phyloP scores from a whole-genome alignment of 805 yeast genomes.

The Candida khao-thaluensis region DNA sequence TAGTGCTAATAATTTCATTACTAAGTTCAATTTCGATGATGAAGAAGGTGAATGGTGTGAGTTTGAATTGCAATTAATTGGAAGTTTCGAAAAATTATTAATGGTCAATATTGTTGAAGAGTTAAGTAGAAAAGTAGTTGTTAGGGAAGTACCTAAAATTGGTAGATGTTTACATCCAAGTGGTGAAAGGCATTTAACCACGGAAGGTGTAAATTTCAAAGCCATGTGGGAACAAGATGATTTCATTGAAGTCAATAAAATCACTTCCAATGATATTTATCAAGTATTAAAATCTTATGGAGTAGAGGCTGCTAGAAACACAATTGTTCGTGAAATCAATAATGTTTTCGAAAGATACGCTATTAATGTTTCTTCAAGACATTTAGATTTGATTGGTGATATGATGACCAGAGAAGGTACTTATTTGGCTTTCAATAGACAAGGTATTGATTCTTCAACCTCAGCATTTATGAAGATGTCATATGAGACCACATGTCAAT shows the following conservation, averaged over 20 bases:
- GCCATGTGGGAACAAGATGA: slow-evolving; percentile 99
- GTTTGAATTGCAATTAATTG: slow-evolving; percentile 77
- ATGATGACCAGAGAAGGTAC: slow-evolving; percentile 99
- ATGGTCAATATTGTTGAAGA: slow-evolving; percentile 97
- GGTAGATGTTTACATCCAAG: slow-evolving; percentile 92
- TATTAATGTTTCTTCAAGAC: slow-evolving; percentile 87
- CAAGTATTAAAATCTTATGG: slow-evolving; percentile 91
- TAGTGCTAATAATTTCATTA: slow-evolving; percentile 67
- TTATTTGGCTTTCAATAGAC: slow-evolving; percentile 94
- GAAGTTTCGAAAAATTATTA: slow-evolving; percentile 80
- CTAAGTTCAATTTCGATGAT: slow-evolving; percentile 88
- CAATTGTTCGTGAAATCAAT: slow-evolving; percentile 93
- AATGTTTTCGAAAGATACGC: slow-evolving; percentile 96
- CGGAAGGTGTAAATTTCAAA: slow-evolving; percentile 97
- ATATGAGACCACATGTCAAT: slow-evolving; percentile 96
- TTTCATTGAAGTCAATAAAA: slow-evolving; percentile 84
- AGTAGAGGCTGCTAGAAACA: slow-evolving; percentile 98
- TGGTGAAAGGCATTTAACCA: slow-evolving; percentile 75
- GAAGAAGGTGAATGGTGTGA: slow-evolving; percentile 88
- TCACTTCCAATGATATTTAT: slow-evolving; percentile 88
- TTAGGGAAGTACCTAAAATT: slow-evolving; percentile 85
- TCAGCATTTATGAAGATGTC: slow-evolving; percentile 99
- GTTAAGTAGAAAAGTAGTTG: slow-evolving; percentile 84
- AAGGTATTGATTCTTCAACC: slow-evolving; percentile 94
- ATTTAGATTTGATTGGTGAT: slow-evolving; percentile 94